Evolutionary conservation across 1,139 yeast species (phyloP).

Genomic region (Geotrichum aggregatum): DNA sequence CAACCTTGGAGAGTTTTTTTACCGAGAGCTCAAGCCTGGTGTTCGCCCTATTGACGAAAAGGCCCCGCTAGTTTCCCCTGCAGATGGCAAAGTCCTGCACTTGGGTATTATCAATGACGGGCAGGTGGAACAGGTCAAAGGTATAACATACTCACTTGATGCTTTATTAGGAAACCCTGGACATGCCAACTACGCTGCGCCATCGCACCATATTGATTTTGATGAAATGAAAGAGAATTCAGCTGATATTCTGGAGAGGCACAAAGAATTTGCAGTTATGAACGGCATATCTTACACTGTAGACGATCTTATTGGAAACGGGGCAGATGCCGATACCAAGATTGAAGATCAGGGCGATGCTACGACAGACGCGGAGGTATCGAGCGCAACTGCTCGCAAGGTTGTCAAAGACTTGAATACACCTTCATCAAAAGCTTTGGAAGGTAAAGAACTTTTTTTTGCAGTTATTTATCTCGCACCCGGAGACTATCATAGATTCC

Average conservation of each 20-base stretch:
- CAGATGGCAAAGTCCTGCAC: slow-evolving; percentile 86
- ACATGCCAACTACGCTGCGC: slow-evolving; percentile 51
- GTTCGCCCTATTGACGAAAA: slow-evolving; percentile 67
- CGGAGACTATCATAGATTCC: slow-evolving; percentile 96
- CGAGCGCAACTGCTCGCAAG: slow-evolving; percentile 24
- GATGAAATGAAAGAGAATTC: slow-evolving; percentile 17
- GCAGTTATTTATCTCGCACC: slow-evolving; percentile 95
- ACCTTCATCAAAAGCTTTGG: slow-evolving; percentile 30
- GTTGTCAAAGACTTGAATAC: slow-evolving; percentile 30
- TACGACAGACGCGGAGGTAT: slow-evolving; percentile 24
- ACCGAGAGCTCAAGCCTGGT: slow-evolving; percentile 73
- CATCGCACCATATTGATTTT: slow-evolving; percentile 53
- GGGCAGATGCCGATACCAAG: slow-evolving; percentile 23
- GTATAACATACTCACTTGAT: slow-evolving; percentile 86
- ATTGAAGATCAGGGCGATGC: slow-evolving; percentile 38
- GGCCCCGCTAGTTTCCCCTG: slow-evolving; percentile 73
- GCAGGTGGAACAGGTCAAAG: slow-evolving; percentile 93
- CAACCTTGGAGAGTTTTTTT: slow-evolving; percentile 87
- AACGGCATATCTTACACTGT: slow-evolving; percentile 71
- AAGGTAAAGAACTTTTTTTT: slow-evolving; percentile 64
- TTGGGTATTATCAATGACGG: slow-evolving; percentile 78
- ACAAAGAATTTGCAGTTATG: slow-evolving; percentile 71
- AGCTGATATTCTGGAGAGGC: slow-evolving; percentile 45
- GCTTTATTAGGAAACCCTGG: slow-evolving; percentile 65
- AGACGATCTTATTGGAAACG: slow-evolving; percentile 62